Evolutionary conservation across 176 grass and related monocot genomes (phyloP).

Genomic region (Aechmea fasciata): DNA sequence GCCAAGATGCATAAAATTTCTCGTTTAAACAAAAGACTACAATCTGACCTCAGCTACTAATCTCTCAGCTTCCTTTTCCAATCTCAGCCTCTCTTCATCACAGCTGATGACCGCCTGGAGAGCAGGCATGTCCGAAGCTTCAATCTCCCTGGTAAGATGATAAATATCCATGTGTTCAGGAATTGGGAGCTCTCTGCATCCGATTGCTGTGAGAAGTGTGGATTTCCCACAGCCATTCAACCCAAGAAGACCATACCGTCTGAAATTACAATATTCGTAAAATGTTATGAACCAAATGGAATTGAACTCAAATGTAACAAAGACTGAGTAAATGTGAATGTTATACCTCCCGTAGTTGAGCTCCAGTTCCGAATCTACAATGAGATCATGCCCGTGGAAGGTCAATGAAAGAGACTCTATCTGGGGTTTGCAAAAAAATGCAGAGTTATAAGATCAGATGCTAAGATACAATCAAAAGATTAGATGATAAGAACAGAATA

Average conservation of each 20-base stretch:
- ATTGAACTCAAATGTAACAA: neutral
- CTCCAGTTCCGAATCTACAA: slow-evolving; percentile 36
- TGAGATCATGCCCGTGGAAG: slow-evolving; percentile 35
- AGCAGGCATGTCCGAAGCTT: slow-evolving; percentile 14
- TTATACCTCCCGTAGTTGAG: slow-evolving; percentile 23
- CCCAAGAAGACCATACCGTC: slow-evolving; percentile 24
- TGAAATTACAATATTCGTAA: neutral
- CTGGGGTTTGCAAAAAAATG: slow-evolving; percentile 11
- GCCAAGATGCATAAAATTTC: no score
- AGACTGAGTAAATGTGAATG: neutral
- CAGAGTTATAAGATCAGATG: neutral
- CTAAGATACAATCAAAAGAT: neutral
- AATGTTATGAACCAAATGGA: neutral
- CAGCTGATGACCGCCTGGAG: slow-evolving; percentile 20
- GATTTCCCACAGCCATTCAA: slow-evolving; percentile 33
- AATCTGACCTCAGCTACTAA: slow-evolving; percentile 13
- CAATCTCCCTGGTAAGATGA: slow-evolving; percentile 23
- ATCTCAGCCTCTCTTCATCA: slow-evolving; percentile 24
- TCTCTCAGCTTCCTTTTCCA: slow-evolving; percentile 19
- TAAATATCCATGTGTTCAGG: slow-evolving; percentile 30
- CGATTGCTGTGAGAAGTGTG: slow-evolving; percentile 19
- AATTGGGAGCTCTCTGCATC: slow-evolving; percentile 24
- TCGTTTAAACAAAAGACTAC: neutral
- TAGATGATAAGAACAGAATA: no score
- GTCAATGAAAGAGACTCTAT: slow-evolving; percentile 42